Base-by-base conservation (phyloP, 2,329 filamentous ascomycete species). In the Hypoxylon sp. region DNA sequence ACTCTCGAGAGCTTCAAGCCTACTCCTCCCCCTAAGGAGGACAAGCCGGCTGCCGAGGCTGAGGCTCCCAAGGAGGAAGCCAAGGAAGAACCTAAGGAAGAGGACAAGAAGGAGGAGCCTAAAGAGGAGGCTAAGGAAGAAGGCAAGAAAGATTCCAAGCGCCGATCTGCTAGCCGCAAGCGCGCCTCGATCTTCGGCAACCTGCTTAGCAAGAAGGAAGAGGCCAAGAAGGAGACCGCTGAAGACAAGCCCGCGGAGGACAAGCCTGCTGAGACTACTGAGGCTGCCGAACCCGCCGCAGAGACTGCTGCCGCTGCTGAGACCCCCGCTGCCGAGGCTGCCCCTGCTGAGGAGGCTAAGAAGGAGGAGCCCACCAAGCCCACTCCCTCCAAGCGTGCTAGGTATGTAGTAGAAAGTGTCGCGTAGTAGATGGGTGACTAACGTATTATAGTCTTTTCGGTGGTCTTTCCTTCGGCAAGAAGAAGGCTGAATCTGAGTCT, bases 1-100 rank as follows among this genome's bases (percentile, higher is more conserved):
- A 90, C 92, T 73, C 83, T 96, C 19, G 92, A 94, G 84, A 91
- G 90, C 78, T 83, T 88, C 74, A 88, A 88, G 81, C 86, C 85
- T 39, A 78, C 80, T 71, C 76, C 78, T 58, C 75, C 74, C 59
- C 79, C 80, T 73, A 82, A 83, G 79, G 84, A 86, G 79, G 80
- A 83, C 74, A 82, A 82, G 78, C 77, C 81, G 52, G 77, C 76
- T 73, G 76, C 70, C 53, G 77, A 78, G 72, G 79, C 79, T 44
- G 80, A 80, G 62, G 72, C 72, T 17, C 61, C 67, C 9, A 74
- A 76, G 63, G 75, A 78, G 60, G 76, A 80, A 64, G 75, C 76
- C 59, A 80, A 74, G 75, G 82, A 85, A 68, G 86, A 88, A 73
- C 78, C 79, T 54, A 85, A 88, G 81, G 83, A 85, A 63, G 86